Evolutionary conservation across 2,329 filamentous ascomycete species (phyloP).

Genomic region (Cladophialophora bantiana): DNA sequence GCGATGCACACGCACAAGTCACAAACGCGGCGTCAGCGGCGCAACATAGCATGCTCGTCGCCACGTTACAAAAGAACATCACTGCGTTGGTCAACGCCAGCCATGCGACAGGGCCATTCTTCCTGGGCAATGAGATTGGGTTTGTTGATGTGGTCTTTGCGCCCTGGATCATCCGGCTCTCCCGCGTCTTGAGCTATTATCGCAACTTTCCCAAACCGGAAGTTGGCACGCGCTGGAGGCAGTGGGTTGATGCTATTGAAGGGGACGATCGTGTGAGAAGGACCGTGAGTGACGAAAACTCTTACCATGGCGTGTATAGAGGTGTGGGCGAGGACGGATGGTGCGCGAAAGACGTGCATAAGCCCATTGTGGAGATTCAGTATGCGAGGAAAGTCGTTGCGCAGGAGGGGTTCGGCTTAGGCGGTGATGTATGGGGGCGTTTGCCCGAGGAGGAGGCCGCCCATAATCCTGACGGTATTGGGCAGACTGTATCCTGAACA

Average conservation of each 20-base stretch:
- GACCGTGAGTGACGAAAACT: slow-evolving; percentile 70
- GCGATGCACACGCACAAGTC: slow-evolving; percentile 19
- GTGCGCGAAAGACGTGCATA: slow-evolving; percentile 28
- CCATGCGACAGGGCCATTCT: slow-evolving; percentile 70
- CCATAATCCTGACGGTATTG: background rate
- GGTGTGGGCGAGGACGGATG: slow-evolving; percentile 39
- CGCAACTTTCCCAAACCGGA: slow-evolving; percentile 71
- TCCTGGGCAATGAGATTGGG: slow-evolving; percentile 63
- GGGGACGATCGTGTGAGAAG: slow-evolving; percentile 66
- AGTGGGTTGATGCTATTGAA: slow-evolving; percentile 75
- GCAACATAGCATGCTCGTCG: slow-evolving; percentile 37
- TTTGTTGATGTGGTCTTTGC: slow-evolving; percentile 79
- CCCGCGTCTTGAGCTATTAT: slow-evolving; percentile 70
- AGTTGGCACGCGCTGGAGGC: slow-evolving; percentile 68
- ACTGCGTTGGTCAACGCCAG: slow-evolving; percentile 65
- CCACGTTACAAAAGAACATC: slow-evolving; percentile 67
- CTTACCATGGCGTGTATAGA: slow-evolving; percentile 56
- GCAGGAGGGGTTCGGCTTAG: slow-evolving; percentile 38
- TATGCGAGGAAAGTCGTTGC: slow-evolving; percentile 37
- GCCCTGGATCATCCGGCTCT: slow-evolving; percentile 74
- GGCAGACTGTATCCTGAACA: background rate
- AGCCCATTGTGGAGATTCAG: slow-evolving; percentile 35
- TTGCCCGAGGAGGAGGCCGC: slow-evolving; percentile 28
- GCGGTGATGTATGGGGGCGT: slow-evolving; percentile 38
- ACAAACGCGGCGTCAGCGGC: slow-evolving; percentile 19